Percentiles rank a stretch among this genome's conserved stretches.
These are phyloP conservation scores for Moesziomyces aphidis DNA, from an alignment of 1,284 basidiomycete species.

Conservation along the genomic window DNA sequence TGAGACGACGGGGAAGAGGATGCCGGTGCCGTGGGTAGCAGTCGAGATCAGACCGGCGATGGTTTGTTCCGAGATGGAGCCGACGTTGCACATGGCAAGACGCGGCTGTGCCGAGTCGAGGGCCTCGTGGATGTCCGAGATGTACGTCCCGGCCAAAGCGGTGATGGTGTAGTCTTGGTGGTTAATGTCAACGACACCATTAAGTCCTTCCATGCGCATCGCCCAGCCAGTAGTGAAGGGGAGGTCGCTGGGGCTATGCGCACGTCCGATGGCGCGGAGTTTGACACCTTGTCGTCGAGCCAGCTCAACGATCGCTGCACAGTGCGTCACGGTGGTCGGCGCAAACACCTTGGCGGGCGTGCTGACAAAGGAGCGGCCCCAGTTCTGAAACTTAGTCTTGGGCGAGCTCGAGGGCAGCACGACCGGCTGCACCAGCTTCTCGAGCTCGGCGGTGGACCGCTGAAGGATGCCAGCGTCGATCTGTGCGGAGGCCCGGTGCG, in stretches of 20 bases:
- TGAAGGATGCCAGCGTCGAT: conserved; percentile 31
- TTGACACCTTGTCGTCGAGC: conserved; percentile 79
- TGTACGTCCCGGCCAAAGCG: conserved; percentile 64
- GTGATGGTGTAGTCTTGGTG: conserved; percentile 37
- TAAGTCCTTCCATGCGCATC: conserved; percentile 62
- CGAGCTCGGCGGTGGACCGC: conserved; percentile 24
- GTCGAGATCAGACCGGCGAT: conserved; percentile 94
- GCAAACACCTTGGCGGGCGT: conserved; percentile 75
- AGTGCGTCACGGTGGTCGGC: conserved; percentile 79
- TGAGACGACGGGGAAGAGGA: conserved; percentile 83
- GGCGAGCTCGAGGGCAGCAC: conserved; percentile 35
- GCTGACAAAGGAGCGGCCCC: conserved; percentile 72
- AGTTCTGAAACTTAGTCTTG: conserved; percentile 70
- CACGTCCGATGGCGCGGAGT: conserved; percentile 86
- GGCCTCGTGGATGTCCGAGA: conserved; percentile 64
- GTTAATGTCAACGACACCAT: conserved; percentile 54
- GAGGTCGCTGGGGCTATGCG: conserved; percentile 92
- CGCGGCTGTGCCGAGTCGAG: conserved; percentile 74
- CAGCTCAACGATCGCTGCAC: conserved; percentile 83
- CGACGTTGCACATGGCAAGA: conserved; percentile 90
- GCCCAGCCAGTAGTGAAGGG: conserved; percentile 64
- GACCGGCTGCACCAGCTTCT: conserved; percentile 27
- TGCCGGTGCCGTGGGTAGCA: conserved; percentile 92
- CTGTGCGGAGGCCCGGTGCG: conserved; percentile 6
- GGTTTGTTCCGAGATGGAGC: conserved; percentile 96